Percentiles rank a stretch among this genome's conserved stretches.
Conservation (phyloP, 768 basidiomycete species). For the Naganishia antarctica region DNA sequence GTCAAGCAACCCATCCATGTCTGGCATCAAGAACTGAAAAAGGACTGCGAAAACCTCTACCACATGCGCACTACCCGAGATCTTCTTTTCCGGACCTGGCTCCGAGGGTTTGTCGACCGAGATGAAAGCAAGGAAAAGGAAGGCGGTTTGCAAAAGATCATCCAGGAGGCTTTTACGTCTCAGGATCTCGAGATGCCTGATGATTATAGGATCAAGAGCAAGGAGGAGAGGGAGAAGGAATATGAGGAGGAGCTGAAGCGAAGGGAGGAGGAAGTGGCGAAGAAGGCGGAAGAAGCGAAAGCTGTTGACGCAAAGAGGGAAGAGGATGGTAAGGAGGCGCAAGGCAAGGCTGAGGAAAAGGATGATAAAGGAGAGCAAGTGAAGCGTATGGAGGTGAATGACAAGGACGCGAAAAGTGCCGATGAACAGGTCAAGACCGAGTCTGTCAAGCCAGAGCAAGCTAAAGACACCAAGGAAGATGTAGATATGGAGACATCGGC, state of each 20-base stretch:
- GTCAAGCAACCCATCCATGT: constrained; percentile 15
- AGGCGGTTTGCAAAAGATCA: constrained; percentile 19
- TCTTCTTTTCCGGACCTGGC: constrained; percentile 19
- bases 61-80: constrained; percentile 19
- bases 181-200: constrained; percentile 13
- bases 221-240: constrained; percentile 13
- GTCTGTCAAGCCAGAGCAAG: not conserved
- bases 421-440: not conserved
- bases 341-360: not conserved
- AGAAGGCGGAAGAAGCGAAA: constrained; percentile 3
- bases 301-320: not conserved
- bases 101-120: constrained; percentile 7
- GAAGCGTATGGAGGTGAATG: not conserved
- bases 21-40: constrained; percentile 25
- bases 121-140: constrained; percentile 20
- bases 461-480: constrained; percentile 4
- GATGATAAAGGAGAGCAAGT: not conserved
- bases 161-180: constrained; percentile 12
- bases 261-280: not conserved
- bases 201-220: constrained; percentile 18
- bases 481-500: not conserved
- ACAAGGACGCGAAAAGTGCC: not conserved
- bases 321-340: not conserved
- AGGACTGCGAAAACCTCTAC: constrained; percentile 16
- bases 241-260: constrained; percentile 1